Evolutionary conservation across 441 rosid genomes (phyloP).

Genomic region (Syzygium syzygioides): DNA sequence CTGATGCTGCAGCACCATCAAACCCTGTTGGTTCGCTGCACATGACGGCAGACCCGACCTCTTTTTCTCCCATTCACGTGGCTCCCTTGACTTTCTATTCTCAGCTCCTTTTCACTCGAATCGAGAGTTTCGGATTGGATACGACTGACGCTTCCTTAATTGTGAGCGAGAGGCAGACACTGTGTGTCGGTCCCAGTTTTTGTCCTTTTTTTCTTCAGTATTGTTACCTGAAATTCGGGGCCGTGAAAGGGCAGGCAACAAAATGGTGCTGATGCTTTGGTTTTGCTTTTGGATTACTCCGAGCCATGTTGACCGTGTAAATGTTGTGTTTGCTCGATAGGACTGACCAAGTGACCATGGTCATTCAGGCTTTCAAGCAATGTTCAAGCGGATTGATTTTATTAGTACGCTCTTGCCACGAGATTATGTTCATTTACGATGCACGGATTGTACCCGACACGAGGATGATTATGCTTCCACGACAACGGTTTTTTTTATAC

Average conservation of each 20-base stretch:
- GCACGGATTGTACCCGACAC: fast-evolving
- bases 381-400: not conserved
- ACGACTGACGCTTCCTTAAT: not conserved
- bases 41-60: not conserved
- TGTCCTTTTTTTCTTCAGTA: not conserved
- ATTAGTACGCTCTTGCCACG: not conserved
- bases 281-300: no score
- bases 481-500: not conserved
- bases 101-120: not conserved
- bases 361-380: not conserved
- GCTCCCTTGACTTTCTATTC: not conserved
- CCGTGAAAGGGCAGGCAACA: not conserved
- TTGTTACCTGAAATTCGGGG: not conserved
- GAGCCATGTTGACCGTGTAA: no score
- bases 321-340: not conserved
- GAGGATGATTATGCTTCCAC: not conserved
- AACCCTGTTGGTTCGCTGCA: not conserved
- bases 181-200: not conserved
- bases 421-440: not conserved
- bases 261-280: no score
- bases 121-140: not conserved
- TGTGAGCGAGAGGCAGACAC: not conserved
- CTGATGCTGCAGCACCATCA: not conserved
- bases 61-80: not conserved
- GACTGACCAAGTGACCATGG: not conserved